These are phyloP conservation scores for Cladosporium sp. DNA, from an alignment of 2,329 filamentous ascomycete genomes.

Conservation along the genomic window DNA sequence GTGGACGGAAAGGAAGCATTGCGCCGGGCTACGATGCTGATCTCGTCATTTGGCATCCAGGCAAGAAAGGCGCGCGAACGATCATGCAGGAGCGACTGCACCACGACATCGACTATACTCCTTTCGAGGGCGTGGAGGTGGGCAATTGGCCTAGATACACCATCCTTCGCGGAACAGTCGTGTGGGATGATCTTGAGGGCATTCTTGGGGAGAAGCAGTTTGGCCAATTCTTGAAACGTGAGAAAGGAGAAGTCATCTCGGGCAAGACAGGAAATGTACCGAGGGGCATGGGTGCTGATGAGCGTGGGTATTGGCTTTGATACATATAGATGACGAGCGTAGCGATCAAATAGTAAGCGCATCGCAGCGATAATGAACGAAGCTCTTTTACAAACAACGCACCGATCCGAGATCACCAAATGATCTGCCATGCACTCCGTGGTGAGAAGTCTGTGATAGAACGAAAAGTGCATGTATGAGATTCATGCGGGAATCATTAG, in stretches of 20 bases:
- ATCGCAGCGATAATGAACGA: background rate
- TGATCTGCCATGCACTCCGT: background rate
- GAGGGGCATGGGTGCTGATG: constrained; percentile 33
- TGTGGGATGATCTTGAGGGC: constrained; percentile 54
- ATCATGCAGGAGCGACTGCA: constrained; percentile 53
- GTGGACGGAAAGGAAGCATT: constrained; percentile 42
- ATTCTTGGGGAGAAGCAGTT: constrained; percentile 38
- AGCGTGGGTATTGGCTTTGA: constrained; percentile 34
- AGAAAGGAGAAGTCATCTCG: constrained; percentile 35
- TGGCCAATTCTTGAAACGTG: constrained; percentile 41
- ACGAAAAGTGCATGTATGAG: background rate
- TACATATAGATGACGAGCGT: background rate
- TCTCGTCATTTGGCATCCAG: constrained; percentile 46
- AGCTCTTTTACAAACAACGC: background rate
- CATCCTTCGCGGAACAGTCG: constrained; percentile 57
- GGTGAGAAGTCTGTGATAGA: background rate
- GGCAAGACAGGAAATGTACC: constrained; percentile 34
- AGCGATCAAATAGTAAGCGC: background rate
- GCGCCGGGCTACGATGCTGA: constrained; percentile 48
- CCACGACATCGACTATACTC: constrained; percentile 64
- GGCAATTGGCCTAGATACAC: constrained; percentile 64
- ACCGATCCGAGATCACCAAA: background rate
- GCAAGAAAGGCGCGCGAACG: constrained; percentile 27
- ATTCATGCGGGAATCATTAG: background rate
- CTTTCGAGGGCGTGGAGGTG: constrained; percentile 59